These are phyloP conservation scores for Acanthamoeba lenticulata DNA, from an alignment of 208 protist species.

Conservation along the genomic window DNA sequence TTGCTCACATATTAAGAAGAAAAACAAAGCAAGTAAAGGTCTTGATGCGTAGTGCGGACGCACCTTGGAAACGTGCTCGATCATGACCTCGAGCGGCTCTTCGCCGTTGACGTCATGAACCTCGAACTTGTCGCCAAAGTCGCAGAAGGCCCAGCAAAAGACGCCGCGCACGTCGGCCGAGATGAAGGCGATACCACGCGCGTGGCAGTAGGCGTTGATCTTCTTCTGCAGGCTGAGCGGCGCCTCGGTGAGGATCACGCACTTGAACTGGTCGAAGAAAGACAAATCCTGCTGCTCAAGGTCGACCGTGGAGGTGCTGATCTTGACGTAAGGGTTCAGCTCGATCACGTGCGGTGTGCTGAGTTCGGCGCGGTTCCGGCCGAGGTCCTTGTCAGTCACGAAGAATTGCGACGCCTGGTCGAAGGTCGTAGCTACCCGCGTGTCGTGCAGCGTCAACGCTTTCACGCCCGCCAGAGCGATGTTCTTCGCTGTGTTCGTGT, in stretches of 20 bases:
- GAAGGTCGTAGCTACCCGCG: constrained; percentile 63
- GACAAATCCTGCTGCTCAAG: constrained; percentile 35
- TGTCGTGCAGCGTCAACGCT: constrained; percentile 90
- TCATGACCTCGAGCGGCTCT: constrained; percentile 72
- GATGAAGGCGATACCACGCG: constrained; percentile 81
- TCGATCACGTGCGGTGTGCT: constrained; percentile 83
- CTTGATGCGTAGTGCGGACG: background rate
- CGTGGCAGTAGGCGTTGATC: constrained; percentile 80
- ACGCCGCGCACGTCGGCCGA: constrained; percentile 79
- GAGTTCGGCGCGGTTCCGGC: constrained; percentile 78
- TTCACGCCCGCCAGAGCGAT: constrained; percentile 92
- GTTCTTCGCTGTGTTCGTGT: constrained; percentile 88
- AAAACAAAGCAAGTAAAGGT: background rate
- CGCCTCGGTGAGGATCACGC: constrained; percentile 83
- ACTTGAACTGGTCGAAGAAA: constrained; percentile 76
- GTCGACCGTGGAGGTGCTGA: constrained; percentile 71
- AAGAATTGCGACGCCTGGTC: constrained; percentile 89
- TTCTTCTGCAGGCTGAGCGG: constrained; percentile 74
- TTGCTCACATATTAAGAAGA: background rate
- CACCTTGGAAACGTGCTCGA: constrained; percentile 75
- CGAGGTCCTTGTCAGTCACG: constrained; percentile 3
- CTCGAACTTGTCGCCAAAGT: constrained; percentile 88
- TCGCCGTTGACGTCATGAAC: constrained; percentile 89
- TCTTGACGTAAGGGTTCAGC: constrained; percentile 91
- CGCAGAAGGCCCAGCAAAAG: constrained; percentile 79